Evolutionary conservation across 2,329 filamentous ascomycete genomes (phyloP).

Genomic region (Colletotrichum euphorbiae): DNA sequence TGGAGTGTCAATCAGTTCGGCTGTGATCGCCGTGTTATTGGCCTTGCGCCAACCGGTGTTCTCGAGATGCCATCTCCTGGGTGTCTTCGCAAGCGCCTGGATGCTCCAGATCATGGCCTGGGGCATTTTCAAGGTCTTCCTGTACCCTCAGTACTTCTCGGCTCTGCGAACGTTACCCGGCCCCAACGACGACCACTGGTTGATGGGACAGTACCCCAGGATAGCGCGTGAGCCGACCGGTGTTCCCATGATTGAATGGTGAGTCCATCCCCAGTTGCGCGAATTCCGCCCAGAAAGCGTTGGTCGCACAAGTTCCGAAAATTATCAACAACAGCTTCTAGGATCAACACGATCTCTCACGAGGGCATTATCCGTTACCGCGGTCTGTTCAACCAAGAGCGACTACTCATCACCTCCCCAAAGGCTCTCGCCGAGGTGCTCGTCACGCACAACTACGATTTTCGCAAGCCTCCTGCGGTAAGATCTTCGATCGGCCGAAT

Average conservation of each 20-base stretch:
- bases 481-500: constrained; percentile 69
- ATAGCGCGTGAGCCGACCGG: constrained; percentile 56
- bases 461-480: constrained; percentile 70
- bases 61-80: constrained; percentile 48
- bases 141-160: constrained; percentile 64
- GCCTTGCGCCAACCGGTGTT: constrained; percentile 38
- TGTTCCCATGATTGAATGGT: constrained; percentile 62
- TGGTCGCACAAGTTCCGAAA: too few species aligned
- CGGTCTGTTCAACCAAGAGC: constrained; percentile 70
- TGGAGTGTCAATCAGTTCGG: constrained; percentile 28
- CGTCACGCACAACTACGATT: constrained; percentile 76
- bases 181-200: constrained; percentile 56
- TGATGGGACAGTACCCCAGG: constrained; percentile 59
- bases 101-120: constrained; percentile 50
- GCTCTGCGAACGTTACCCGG: constrained; percentile 61
- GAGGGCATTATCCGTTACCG: constrained; percentile 77
- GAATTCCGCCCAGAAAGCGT: too few species aligned
- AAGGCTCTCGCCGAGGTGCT: constrained; percentile 78
- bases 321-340: constrained; percentile 45
- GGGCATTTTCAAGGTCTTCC: constrained; percentile 55
- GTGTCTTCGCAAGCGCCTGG: constrained; percentile 52
- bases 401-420: constrained; percentile 70
- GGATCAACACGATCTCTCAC: constrained; percentile 72
- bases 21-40: constrained; percentile 24
- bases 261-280: constrained; percentile 37